Evolutionary conservation across 2,329 filamentous ascomycete genomes (phyloP), one percentile per base, ranked within the genome.

Genomic region (Venturiaceae sp.): DNA sequence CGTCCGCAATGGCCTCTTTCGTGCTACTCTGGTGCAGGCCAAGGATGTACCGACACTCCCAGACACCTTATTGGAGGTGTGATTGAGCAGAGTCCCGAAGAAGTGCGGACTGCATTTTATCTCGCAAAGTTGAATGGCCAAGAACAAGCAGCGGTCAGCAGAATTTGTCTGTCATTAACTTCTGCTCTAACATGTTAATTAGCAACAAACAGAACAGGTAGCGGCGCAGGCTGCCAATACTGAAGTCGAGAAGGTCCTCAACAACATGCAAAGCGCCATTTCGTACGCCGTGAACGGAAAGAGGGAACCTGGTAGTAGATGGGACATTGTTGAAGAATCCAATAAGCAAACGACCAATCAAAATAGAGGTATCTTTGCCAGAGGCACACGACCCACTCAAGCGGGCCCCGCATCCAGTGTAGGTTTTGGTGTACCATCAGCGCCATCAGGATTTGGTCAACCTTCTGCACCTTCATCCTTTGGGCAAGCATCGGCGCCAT

Each of bases 21-120:
- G 1, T 81, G 87, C 23, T 97, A 96, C 32, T 23, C 57, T 3
- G 55, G 39, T 5, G 14, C 26, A 71, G 89, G 85, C 0, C 91
- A 92, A 0, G 87, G 87, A 3, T 50, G 44, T 23, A 80, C 77
- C 65, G 83, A 91, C 64, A 83, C 87, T 1, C 92, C 92, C 0
- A 83, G 83, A 19, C 90, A 96, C 71, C 79, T 96, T 1, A 92
- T 96, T 66, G 90, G 90, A 56, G 91, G 90, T 1, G 78, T 83
- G 5, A 81, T 91, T 19, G 92, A 97, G 70, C 87, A 91, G 70
- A 95, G 90, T 66, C 87, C 88, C 41, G 92, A 97, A 70, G 92
- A 97, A 72, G 81, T 95, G 69, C 82, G 91, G 54, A 69, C 92
- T 30, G 74, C 77, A 23, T 86, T 90, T 67, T 92, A 92, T 67